A percentile compares a stretch with the other conserved stretches of the same genome.
Evolutionary conservation across 352 stramenopile genomes (phyloP).

Genomic region (Globisporangium nunn): DNA sequence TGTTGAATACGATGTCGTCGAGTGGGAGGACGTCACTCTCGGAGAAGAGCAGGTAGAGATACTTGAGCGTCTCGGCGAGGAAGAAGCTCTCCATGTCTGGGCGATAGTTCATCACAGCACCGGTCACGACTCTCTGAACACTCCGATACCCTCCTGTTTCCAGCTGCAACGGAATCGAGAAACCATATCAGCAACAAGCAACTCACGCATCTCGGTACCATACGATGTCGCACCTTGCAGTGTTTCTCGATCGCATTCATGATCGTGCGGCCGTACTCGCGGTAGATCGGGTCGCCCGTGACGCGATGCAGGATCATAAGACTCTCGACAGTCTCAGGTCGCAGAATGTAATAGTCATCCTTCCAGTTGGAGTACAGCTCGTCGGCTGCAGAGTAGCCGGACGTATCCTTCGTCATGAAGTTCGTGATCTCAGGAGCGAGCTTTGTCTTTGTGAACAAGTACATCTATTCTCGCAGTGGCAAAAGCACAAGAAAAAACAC

Average conservation of each 20-base stretch:
- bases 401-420: slow-evolving; percentile 31
- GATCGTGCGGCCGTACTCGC: slow-evolving; percentile 69
- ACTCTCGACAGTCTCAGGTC: slow-evolving; percentile 86
- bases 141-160: slow-evolving; percentile 56
- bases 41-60: slow-evolving; percentile 87
- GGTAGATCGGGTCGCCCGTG: slow-evolving; percentile 78
- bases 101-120: slow-evolving; percentile 17
- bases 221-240: slow-evolving; percentile 31
- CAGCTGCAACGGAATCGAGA: slow-evolving; percentile 16
- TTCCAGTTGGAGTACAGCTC: slow-evolving; percentile 15
- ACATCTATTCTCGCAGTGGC: slow-evolving; percentile 43
- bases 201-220: too few species aligned
- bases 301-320: slow-evolving; percentile 85
- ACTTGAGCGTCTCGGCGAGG: slow-evolving; percentile 91
- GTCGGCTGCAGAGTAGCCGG: neutral
- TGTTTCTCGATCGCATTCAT: slow-evolving; percentile 73
- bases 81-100: slow-evolving; percentile 86
- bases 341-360: slow-evolving; percentile 65
- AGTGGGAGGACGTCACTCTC: slow-evolving; percentile 61
- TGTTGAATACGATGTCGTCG: slow-evolving; percentile 83
- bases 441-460: slow-evolving; percentile 38
- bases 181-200: too few species aligned
- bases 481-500: neutral
- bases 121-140: slow-evolving; percentile 44
- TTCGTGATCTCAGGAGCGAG: slow-evolving; percentile 70